Percentiles rank a stretch among this genome's conserved stretches.
These are phyloP conservation scores for Phytophthora quininea DNA, from an alignment of 352 stramenopile species.

Conservation along the genomic window DNA sequence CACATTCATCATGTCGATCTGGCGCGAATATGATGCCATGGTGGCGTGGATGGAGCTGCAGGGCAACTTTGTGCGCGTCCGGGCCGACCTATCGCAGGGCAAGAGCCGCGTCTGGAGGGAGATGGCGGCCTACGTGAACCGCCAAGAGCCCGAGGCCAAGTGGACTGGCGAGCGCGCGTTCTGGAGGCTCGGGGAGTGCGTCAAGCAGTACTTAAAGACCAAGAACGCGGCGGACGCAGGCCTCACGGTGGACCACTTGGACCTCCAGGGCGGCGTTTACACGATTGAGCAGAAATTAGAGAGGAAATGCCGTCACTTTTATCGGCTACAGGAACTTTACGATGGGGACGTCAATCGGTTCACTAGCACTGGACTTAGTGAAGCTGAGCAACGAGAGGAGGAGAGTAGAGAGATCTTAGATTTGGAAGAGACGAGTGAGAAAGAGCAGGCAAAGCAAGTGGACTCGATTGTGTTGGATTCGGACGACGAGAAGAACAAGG, in stretches of 20 bases:
- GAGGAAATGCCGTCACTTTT: constrained; percentile 18
- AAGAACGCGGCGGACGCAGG: not conserved
- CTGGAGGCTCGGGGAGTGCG: constrained; percentile 19
- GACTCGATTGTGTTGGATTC: not conserved
- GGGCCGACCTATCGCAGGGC: not conserved
- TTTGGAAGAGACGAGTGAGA: not conserved
- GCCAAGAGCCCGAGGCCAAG: not conserved
- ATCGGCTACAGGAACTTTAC: constrained; percentile 15
- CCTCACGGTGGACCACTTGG: constrained; percentile 7
- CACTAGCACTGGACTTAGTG: not conserved
- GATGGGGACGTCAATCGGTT: not conserved
- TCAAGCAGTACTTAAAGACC: constrained; percentile 11
- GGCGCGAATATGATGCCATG: constrained; percentile 17
- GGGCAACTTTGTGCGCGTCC: too few species aligned
- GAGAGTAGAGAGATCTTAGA: too few species aligned
- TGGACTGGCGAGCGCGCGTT: constrained; percentile 11
- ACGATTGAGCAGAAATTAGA: constrained; percentile 19
- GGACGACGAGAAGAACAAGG: not conserved
- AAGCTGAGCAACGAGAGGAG: too few species aligned
- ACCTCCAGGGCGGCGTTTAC: constrained; percentile 4
- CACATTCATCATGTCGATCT: not conserved
- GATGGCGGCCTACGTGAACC: constrained; percentile 21
- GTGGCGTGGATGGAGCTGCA: constrained; percentile 21
- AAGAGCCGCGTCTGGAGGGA: constrained; percentile 8
- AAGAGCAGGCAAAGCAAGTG: not conserved